Conservation (phyloP, 768 basidiomycete species). For the Mycena chlorophos region DNA sequence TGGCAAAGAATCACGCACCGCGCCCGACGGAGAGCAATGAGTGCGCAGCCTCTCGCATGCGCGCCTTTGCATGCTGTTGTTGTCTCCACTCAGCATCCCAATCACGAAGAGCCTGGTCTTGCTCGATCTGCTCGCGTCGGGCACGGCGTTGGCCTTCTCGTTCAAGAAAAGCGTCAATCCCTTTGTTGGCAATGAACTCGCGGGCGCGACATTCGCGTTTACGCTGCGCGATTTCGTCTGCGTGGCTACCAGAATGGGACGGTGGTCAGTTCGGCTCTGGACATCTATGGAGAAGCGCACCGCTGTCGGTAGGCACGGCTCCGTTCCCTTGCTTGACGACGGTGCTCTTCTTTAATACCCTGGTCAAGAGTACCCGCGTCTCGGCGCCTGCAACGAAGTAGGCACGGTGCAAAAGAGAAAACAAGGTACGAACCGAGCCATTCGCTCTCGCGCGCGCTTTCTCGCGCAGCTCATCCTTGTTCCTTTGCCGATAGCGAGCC, state of each 20-base stretch:
- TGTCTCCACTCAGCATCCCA: no score
- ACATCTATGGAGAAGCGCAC: background rate
- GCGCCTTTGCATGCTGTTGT: no score
- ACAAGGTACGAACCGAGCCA: background rate
- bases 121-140: no score
- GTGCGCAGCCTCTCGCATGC: background rate
- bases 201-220: background rate
- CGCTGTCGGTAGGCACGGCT: background rate
- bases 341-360: background rate
- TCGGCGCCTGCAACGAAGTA: background rate
- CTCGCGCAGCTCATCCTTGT: background rate
- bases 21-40: background rate
- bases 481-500: background rate
- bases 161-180: background rate
- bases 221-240: background rate
- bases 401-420: background rate
- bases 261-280: background rate
- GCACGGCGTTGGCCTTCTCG: background rate
- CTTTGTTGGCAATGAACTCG: background rate
- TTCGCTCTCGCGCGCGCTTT: background rate
- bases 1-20: no score
- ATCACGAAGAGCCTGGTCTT: no score
- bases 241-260: background rate
- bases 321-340: background rate
- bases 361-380: background rate